Conservation (phyloP, 306 rosid genomes). For the Lupinus albus region DNA sequence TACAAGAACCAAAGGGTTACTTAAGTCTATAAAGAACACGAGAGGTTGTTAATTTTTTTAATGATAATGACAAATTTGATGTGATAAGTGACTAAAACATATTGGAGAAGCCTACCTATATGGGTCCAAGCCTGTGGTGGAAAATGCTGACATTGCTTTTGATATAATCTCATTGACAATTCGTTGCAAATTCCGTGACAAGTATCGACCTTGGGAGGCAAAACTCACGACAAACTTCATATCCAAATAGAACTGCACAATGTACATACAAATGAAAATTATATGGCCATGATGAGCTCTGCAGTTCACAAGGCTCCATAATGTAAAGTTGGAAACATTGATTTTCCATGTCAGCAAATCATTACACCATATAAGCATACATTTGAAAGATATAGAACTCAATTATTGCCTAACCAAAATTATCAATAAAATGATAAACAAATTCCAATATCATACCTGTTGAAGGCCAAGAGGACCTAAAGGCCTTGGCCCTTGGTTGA, state of each 20-base stretch:
- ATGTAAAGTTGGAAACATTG: constrained; percentile 7
- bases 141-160: constrained; percentile 83
- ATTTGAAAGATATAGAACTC: neutral
- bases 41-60: neutral
- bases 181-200: constrained; percentile 83
- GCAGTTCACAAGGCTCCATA: constrained; percentile 28
- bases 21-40: neutral
- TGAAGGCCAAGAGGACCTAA: constrained; percentile 91
- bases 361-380: neutral
- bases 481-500: constrained; percentile 94
- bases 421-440: neutral
- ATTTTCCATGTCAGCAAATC: constrained; percentile 26
- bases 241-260: constrained; percentile 93
- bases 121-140: constrained; percentile 94
- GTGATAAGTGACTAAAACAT: constrained; percentile 10
- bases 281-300: constrained; percentile 4
- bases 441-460: constrained; percentile 60
- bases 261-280: constrained; percentile 29
- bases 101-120: constrained; percentile 54
- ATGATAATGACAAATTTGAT: neutral
- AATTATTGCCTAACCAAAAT: constrained; percentile 15
- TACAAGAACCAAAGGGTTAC: too few species aligned
- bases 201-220: constrained; percentile 90
- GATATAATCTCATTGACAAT: constrained; percentile 86
- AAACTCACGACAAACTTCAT: constrained; percentile 96